phyloP scores from a whole-genome alignment of 225 moss, liverwort and hornwort species.

The Marchantia paleacea region DNA sequence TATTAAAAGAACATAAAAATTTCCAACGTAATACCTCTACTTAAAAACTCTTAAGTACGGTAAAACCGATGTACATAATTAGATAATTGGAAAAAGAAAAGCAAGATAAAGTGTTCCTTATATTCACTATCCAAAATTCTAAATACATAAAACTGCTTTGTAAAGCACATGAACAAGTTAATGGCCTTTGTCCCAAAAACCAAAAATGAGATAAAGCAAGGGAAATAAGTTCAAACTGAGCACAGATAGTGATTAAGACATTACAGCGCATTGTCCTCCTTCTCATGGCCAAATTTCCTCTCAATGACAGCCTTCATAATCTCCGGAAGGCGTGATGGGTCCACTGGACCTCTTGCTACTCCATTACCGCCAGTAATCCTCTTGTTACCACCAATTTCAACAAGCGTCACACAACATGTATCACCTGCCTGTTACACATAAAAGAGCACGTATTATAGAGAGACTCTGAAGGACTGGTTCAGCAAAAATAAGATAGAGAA shows the following conservation, averaged over 20 bases:
- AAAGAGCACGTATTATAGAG: background rate
- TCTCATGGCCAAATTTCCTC: slow-evolving; percentile 61
- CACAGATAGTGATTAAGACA: background rate
- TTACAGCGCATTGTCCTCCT: slow-evolving; percentile 59
- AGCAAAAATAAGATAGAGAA: background rate
- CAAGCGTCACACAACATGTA: slow-evolving; percentile 51
- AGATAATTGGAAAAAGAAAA: no score
- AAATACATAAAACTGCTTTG: background rate
- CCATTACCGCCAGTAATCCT: slow-evolving; percentile 85
- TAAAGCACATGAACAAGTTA: background rate
- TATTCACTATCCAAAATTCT: no score
- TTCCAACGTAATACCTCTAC: no score
- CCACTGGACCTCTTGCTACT: slow-evolving; percentile 66
- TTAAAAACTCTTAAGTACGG: no score
- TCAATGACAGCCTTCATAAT: slow-evolving; percentile 58
- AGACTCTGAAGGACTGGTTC: background rate
- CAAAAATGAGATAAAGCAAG: no score
- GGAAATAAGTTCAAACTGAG: background rate
- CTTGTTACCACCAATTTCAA: slow-evolving; percentile 76
- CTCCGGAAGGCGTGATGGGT: slow-evolving; percentile 55
- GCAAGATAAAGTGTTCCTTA: no score
- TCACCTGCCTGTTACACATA: slow-evolving; percentile 66
- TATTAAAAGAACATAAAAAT: no score
- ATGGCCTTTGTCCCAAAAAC: background rate
- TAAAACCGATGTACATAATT: no score